A percentile compares a stretch with the other conserved stretches of the same genome.
Conservation (phyloP, 805 yeast species). For the Schwanniomyces polymorphus region DNA sequence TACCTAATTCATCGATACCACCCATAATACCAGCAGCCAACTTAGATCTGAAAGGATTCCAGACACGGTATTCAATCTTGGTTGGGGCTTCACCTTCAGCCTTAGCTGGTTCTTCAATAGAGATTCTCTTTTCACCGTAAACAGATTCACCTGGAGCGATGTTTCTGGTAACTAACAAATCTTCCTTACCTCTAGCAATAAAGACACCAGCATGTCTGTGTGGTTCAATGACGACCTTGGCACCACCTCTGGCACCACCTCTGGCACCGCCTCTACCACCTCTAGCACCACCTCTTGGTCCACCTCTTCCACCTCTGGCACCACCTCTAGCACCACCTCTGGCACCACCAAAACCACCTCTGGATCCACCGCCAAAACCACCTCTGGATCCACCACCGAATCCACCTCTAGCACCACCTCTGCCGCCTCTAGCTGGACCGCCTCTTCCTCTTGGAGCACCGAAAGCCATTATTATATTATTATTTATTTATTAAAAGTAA, state of each 20-base stretch:
- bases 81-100: constrained; percentile 89
- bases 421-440: constrained; percentile 47
- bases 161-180: constrained; percentile 94
- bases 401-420: constrained; percentile 40
- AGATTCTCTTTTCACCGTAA: constrained; percentile 95
- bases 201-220: constrained; percentile 98
- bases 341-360: constrained; percentile 51
- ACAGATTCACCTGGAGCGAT: constrained; percentile 98
- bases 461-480: constrained; percentile 61
- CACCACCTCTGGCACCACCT: constrained; percentile 88
- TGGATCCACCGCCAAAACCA: constrained; percentile 48
- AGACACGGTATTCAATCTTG: constrained; percentile 97
- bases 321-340: constrained; percentile 50
- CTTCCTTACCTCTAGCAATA: constrained; percentile 99
- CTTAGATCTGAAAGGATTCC: constrained; percentile 99
- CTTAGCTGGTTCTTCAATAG: constrained; percentile 88
- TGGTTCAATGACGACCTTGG: constrained; percentile 96
- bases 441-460: constrained; percentile 65
- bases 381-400: constrained; percentile 54
- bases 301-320: constrained; percentile 28
- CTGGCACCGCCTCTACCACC: constrained; percentile 70
- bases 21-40: constrained; percentile 99
- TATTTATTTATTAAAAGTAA: neutral
- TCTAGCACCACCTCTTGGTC: constrained; percentile 45
- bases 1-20: constrained; percentile 96